Evolutionary conservation across 768 basidiomycete genomes (phyloP), one percentile per base, ranked within the genome.

Genomic region (Butyriboletus loyo): DNA sequence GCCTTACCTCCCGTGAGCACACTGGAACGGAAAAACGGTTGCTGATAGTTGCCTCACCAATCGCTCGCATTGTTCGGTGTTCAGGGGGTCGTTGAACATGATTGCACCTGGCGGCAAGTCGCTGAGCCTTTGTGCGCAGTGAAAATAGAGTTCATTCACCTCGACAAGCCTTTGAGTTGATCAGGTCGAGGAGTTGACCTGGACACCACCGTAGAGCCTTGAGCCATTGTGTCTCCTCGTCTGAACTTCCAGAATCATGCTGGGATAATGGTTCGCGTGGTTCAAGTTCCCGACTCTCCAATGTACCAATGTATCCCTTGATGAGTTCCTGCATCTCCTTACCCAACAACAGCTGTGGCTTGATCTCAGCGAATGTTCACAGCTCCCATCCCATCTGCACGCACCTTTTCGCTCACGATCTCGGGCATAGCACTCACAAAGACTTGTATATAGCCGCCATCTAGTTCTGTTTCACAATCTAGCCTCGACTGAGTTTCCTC

Each of bases 101-200:
- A 97, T 90, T 3, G 96, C 95, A 47, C 95, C 94, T 97, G 66
- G 32, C 21, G 66, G 32, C 21, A 46, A 45, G 40, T 43, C 22
- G 21, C 32, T 63, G 11, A 60, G 43, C 32, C 25, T 40, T 24
- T n/a, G 34, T 30, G 17, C 14, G 35, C 30, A 32, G 5, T n/a
- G 11, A 50, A 36, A n/a, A 22, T n/a, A 19, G 28, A 36, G 43
- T 30, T 48, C 42, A 66, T 79, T 58, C 65, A 87, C 96, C 95
- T 74, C 97, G 78, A 65, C 97, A 99, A 22, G 97, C 97, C 72
- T 92, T 95, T 10, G 94, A 97, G 68, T 98, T 95, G 60, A 92
- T 76, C 56, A 99, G 71, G 32, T 94, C 90, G 14, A 94, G 69
- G 46, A 98, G 75, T 49, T 80, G 83, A 46, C 76, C 77, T n/a